Base-by-base conservation (phyloP, 139 green algal genomes). In the Chlorella sp. region DNA sequence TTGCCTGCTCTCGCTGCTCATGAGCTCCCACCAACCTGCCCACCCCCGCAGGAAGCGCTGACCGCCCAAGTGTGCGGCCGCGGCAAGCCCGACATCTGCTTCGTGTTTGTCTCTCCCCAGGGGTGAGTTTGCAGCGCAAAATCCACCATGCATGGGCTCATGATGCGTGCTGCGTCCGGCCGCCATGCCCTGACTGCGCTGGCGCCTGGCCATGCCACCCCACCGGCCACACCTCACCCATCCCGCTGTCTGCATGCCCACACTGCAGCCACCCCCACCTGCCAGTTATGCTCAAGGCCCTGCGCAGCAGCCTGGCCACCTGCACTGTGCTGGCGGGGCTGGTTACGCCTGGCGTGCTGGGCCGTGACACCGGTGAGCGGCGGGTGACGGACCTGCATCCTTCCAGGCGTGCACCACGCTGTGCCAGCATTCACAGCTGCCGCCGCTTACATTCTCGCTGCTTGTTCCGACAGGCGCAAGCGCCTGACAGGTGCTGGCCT, bases 31-130 rank as follows among this genome's bases (percentile, higher is more conserved):
- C 51, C 51, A 9, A 21, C 51, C 51, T 25, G 6, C 23, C 39
- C 38, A 34, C 32, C 41, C 51, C 44, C 55, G 64, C 65, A 76
- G 51, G 28, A 18, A 23, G 34, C n/a, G 7, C 65, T 85, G 47
- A 30, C 51, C 12, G 7, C 47, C 3, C 30, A 69, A 25, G 51
- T 85, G 44, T 68, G 80, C 67, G 67, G 80, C 21, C 47, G 32
- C 20, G 67, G 67, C 80, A 78, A 56, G 34, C 80, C 80, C 0
- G 67, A 85, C 67, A 47, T 85, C 21, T 85, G 80, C 67, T 57
- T 85, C 12, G 56, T 85, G 21, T 85, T 85, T 44, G 47, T 79
- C 18, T 85, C 80, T 0, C 13, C 65, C 64, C 44, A 34, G 25
- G 30, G 30, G 79, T 84, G 63, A 6, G 78, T 36, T 13, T 0